Base-by-base conservation (phyloP, 345 rosid genomes). In the Sisymbrium irio region DNA sequence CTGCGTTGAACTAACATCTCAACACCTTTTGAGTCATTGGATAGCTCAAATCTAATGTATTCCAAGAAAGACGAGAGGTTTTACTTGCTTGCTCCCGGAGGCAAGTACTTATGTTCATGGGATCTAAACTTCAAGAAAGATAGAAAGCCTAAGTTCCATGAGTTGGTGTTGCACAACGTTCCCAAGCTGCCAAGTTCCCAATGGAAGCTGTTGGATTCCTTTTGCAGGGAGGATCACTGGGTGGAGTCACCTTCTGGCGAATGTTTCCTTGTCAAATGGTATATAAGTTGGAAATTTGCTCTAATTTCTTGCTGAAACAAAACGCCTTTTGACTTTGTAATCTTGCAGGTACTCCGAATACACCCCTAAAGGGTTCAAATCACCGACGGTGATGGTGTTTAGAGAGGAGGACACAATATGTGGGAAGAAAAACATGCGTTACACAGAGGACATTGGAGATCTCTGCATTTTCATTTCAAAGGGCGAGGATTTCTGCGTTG, bases 161-260 rank as follows among this genome's bases (percentile, higher is more conserved):
- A 60, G 65, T 20, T 60, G 6, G 32, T 19, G 32, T 39, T 60
- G 42, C 65, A 37, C 41, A 37, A 60, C 32, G 6, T 39, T 60
- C 65, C 65, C 2, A 20, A 3, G 3, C 2, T 19, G 46, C 46
- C 46, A 19, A 2, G 8, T 0, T 20, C 10, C 1, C 2, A 10
- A 3, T 4, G n/a, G 46, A 7, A 37, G n/a, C 32, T 27, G 46
- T 37, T 37, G 15, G 46, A 37, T 22, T 49, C 54, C 1, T 2
- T 1, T 20, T 20, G 14, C 30, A 37, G 65, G 64, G 46, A 37
- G 33, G 25, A 60, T 37, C 32, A 60, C 41, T 19, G 18, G 30
- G 65, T 60, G 30, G 65, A 60, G 46, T 60, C 65, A 13, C 65
- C 65, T 39, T 60, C 65, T 0, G 46, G 47, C 18, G 46, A 60